phyloP scores from a whole-genome alignment of 108 stramenopile genomes.

The Stephanodiscus triporus region DNA sequence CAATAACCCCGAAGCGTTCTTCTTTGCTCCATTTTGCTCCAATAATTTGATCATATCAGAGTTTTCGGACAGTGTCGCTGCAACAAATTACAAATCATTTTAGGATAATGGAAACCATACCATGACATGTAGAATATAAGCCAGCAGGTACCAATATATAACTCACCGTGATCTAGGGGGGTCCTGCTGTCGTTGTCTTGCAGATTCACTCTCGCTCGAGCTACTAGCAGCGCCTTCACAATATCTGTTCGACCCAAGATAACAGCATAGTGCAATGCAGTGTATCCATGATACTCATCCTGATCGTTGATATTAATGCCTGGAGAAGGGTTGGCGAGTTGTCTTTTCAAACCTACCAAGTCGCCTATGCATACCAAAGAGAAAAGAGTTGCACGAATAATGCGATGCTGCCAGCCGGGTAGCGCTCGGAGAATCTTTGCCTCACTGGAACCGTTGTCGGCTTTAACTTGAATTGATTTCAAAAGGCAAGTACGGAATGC shows the following conservation, averaged over 20 bases:
- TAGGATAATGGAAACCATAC: not conserved
- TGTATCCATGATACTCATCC: constrained; percentile 38
- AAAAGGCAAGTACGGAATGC: constrained; percentile 34
- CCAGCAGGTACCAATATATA: not conserved
- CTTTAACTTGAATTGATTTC: constrained; percentile 16
- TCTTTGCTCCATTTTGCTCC: constrained; percentile 7
- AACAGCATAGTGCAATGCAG: constrained; percentile 48
- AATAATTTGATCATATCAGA: constrained; percentile 21
- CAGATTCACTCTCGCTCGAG: constrained; percentile 27
- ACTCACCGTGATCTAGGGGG: constrained; percentile 48
- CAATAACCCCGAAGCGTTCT: not conserved
- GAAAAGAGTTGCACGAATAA: constrained; percentile 33
- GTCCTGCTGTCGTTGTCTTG: constrained; percentile 38
- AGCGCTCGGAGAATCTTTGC: constrained; percentile 1
- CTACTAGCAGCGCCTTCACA: constrained; percentile 27
- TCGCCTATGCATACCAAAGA: constrained; percentile 34
- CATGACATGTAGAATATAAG: not conserved
- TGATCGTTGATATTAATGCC: constrained; percentile 12
- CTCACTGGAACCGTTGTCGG: constrained; percentile 10
- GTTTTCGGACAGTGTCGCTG: constrained; percentile 14
- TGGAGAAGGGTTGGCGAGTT: constrained; percentile 17
- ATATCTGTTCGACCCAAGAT: constrained; percentile 20
- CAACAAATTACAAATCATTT: not conserved
- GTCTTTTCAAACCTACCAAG: constrained; percentile 10
- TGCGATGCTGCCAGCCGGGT: constrained; percentile 40